Evolutionary conservation across 2,329 filamentous ascomycete genomes (phyloP).

Genomic region (Lasiodiplodia sp.): DNA sequence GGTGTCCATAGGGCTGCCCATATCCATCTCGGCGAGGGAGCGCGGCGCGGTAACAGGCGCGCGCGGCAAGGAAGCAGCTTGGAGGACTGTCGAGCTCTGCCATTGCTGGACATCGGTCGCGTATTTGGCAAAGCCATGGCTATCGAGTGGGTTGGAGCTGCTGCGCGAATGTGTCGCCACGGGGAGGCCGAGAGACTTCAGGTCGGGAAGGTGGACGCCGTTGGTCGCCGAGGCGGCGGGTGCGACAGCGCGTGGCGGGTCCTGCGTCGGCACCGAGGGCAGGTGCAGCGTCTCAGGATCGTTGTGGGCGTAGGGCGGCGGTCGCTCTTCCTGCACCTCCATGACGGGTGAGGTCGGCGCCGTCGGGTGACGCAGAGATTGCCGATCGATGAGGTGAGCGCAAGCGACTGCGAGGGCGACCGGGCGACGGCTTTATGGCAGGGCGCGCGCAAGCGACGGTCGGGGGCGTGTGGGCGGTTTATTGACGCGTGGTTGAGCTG

Average conservation of each 20-base stretch:
- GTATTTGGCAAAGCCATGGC: constrained; percentile 39
- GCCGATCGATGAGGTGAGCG: constrained; percentile 23
- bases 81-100: constrained; percentile 33
- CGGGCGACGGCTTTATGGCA: neutral
- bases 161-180: constrained; percentile 46
- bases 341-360: constrained; percentile 30
- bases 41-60: constrained; percentile 42
- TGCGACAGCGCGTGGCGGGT: constrained; percentile 35
- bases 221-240: constrained; percentile 32
- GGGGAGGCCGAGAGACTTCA: constrained; percentile 53
- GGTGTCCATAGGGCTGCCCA: constrained; percentile 54
- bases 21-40: constrained; percentile 42
- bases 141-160: constrained; percentile 36
- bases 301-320: constrained; percentile 53
- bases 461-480: neutral
- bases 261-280: constrained; percentile 51
- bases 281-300: constrained; percentile 50
- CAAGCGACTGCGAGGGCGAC: neutral
- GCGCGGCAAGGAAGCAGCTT: constrained; percentile 39
- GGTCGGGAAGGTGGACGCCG: constrained; percentile 51
- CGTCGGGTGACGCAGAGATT: constrained; percentile 28
- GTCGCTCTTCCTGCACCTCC: constrained; percentile 45
- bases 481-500: constrained; percentile 7
- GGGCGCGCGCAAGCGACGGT: neutral
- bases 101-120: constrained; percentile 39